These are phyloP conservation scores for Paraphoma sp. DNA, from an alignment of 2,329 filamentous ascomycete species.

Conservation along the genomic window DNA sequence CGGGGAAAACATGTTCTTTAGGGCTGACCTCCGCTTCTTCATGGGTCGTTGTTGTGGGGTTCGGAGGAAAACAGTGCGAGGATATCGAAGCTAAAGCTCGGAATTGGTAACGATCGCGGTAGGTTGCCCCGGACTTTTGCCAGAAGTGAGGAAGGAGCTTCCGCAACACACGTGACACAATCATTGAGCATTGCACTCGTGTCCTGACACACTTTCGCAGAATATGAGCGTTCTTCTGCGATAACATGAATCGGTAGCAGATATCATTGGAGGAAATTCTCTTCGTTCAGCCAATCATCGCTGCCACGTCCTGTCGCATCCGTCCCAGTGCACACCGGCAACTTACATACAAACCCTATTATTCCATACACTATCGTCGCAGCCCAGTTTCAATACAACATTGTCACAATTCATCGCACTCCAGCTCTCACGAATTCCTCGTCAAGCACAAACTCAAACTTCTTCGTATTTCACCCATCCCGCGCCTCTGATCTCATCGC, in stretches of 20 bases:
- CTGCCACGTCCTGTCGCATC: too few species aligned
- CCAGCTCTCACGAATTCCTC: not conserved
- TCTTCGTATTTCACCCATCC: not conserved
- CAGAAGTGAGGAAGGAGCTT: conserved; percentile 1
- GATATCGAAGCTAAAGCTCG: conserved; percentile 4
- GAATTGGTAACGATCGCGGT: conserved; percentile 12
- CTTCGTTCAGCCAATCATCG: not conserved
- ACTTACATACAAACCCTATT: too few species aligned
- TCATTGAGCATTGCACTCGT: too few species aligned
- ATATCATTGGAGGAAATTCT: not conserved
- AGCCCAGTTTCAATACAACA: not conserved
- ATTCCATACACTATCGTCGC: too few species aligned
- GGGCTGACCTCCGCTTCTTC: conserved; percentile 13
- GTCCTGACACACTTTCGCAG: too few species aligned
- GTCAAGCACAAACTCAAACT: not conserved
- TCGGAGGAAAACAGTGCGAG: conserved; percentile 21
- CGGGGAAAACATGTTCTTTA: conserved; percentile 8
- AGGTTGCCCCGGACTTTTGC: conserved; percentile 10
- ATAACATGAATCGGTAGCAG: not conserved
- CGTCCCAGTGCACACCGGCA: too few species aligned
- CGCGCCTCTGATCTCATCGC: not conserved
- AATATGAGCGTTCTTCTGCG: not conserved
- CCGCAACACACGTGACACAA: not conserved
- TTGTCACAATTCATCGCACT: not conserved
- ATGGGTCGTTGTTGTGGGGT: conserved; percentile 18